Percentiles rank a stretch among this genome's conserved stretches.
Conservation (phyloP, 2,329 filamentous ascomycete species). For the Ophiocordyceps robertsii region DNA sequence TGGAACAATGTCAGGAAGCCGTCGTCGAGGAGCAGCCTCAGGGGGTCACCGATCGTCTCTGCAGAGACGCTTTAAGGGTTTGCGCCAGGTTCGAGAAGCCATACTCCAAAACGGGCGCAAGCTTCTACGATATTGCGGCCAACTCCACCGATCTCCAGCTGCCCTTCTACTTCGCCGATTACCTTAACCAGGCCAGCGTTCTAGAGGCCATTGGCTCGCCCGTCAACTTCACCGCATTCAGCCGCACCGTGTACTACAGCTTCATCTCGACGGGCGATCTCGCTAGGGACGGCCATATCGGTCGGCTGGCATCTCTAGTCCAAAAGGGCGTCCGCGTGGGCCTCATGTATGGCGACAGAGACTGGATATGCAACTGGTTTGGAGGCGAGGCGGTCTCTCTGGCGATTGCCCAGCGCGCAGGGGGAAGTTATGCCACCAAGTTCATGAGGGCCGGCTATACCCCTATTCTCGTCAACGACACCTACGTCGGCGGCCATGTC, state of each 20-base stretch:
- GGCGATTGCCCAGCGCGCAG: slow-evolving; percentile 37
- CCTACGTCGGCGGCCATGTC: slow-evolving; percentile 58
- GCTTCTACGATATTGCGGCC: slow-evolving; percentile 49
- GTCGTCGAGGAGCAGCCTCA: too few relatives aligned
- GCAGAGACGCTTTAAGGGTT: neutral
- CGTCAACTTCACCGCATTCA: slow-evolving; percentile 43
- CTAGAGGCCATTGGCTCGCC: slow-evolving; percentile 48
- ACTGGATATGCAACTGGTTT: slow-evolving; percentile 53
- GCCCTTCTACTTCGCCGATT: slow-evolving; percentile 44
- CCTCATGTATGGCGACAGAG: slow-evolving; percentile 54
- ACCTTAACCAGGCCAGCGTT: slow-evolving; percentile 46
- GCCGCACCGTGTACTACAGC: slow-evolving; percentile 28
- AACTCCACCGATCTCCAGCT: slow-evolving; percentile 46
- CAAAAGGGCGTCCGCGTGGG: slow-evolving; percentile 53
- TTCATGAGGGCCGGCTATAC: slow-evolving; percentile 60
- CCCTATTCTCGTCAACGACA: slow-evolving; percentile 53
- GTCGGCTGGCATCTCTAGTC: slow-evolving; percentile 46
- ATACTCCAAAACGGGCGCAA: slow-evolving; percentile 43
- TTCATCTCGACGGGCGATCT: slow-evolving; percentile 44
- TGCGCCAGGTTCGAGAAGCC: slow-evolving; percentile 30
- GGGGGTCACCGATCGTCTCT: neutral
- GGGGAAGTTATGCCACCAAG: slow-evolving; percentile 30
- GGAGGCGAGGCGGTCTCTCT: slow-evolving; percentile 63
- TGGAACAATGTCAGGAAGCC: too few relatives aligned
- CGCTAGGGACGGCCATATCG: slow-evolving; percentile 48